phyloP scores from a whole-genome alignment of 2,329 filamentous ascomycete genomes.

The Penicillium occitanis region DNA sequence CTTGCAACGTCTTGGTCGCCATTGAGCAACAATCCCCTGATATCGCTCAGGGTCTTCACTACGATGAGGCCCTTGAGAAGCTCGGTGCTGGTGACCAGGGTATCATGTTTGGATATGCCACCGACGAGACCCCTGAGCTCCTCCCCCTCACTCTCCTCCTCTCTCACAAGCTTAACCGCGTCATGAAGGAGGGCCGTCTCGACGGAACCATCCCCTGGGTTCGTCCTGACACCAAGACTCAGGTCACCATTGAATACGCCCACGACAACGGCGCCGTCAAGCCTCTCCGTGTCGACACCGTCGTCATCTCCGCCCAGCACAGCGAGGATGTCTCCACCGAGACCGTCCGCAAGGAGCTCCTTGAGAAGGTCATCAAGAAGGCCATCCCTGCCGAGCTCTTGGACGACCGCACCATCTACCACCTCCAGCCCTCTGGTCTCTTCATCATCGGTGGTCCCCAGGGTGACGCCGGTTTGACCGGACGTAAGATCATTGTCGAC shows the following conservation, averaged over 20 bases:
- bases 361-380: conserved; percentile 95
- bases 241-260: conserved; percentile 98
- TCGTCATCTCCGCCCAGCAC: conserved; percentile 97
- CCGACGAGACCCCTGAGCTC: conserved; percentile 96
- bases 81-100: conserved; percentile 99
- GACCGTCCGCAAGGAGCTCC: conserved; percentile 88
- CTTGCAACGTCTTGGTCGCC: conserved; percentile 95
- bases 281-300: conserved; percentile 88
- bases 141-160: conserved; percentile 92
- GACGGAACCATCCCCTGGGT: conserved; percentile 90
- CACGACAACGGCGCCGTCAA: conserved; percentile 90
- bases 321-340: conserved; percentile 83
- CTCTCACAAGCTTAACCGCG: conserved; percentile 94
- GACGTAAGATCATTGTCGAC: conserved; percentile 99
- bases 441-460: conserved; percentile 99
- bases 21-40: conserved; percentile 99
- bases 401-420: conserved; percentile 91
- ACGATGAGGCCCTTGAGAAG: conserved; percentile 95
- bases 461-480: conserved; percentile 97
- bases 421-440: conserved; percentile 96
- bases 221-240: conserved; percentile 98
- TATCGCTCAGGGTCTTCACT: conserved; percentile 98
- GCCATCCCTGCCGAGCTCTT: conserved; percentile 91
- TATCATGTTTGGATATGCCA: conserved; percentile 99
- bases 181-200: conserved; percentile 86